These are phyloP conservation scores for Starmerella gropengiesseri DNA, from an alignment of 805 yeast species.

Conservation along the genomic window DNA sequence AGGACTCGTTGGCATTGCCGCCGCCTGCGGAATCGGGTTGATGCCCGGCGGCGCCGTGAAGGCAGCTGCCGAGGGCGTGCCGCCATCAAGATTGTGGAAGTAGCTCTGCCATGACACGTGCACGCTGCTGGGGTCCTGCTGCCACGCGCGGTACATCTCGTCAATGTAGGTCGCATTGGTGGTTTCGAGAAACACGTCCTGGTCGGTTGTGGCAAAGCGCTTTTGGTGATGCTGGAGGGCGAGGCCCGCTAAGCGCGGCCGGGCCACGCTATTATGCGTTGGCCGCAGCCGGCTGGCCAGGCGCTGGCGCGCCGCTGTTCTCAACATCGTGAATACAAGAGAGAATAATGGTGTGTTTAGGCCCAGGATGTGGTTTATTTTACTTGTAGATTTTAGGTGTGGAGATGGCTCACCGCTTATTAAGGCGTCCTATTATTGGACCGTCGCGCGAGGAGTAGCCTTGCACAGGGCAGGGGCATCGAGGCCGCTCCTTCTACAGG, in stretches of 20 bases:
- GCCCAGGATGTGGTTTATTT: too few relatives aligned
- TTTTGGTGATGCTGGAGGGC: constrained; percentile 1
- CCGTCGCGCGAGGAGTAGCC: background rate
- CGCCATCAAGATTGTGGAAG: constrained; percentile 77
- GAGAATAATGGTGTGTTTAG: too few relatives aligned
- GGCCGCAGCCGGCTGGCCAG: constrained; percentile 9
- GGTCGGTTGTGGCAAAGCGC: constrained; percentile 22
- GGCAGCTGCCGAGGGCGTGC: constrained; percentile 58
- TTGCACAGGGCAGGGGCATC: background rate
- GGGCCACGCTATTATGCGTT: background rate
- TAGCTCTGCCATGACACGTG: constrained; percentile 94
- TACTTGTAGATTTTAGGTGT: constrained; percentile 1
- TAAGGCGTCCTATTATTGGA: constrained; percentile 4
- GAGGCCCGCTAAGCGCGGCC: background rate
- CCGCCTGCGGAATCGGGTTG: constrained; percentile 25
- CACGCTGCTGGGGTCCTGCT: constrained; percentile 76
- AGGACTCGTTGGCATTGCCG: constrained; percentile 49
- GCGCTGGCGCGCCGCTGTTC: constrained; percentile 13
- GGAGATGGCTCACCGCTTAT: background rate
- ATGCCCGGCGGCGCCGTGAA: constrained; percentile 81
- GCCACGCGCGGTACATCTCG: constrained; percentile 96
- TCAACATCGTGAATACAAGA: constrained; percentile 10
- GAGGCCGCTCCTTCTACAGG: background rate
- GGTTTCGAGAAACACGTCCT: constrained; percentile 71
- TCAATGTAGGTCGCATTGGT: constrained; percentile 86